phyloP scores from a whole-genome alignment of 2,329 filamentous ascomycete species.

The Capronia epimyces region DNA sequence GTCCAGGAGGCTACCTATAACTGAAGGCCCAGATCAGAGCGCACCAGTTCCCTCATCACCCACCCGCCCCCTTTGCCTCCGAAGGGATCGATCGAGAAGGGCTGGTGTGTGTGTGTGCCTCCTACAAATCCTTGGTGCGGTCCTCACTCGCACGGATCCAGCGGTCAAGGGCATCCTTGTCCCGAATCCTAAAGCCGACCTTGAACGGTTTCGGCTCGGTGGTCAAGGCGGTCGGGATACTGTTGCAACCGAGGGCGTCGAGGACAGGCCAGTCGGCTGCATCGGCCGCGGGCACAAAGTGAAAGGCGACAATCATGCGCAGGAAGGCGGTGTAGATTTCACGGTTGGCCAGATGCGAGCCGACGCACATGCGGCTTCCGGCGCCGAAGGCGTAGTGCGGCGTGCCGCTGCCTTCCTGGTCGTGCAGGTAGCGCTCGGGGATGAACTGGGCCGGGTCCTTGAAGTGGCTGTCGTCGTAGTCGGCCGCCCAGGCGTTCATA shows the following conservation, averaged over 20 bases:
- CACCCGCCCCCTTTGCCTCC: too few relatives aligned
- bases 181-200: constrained; percentile 49
- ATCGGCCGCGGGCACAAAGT: constrained; percentile 48
- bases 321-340: constrained; percentile 59
- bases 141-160: constrained; percentile 54
- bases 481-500: constrained; percentile 72
- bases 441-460: constrained; percentile 57
- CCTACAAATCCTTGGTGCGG: constrained; percentile 45
- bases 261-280: constrained; percentile 48
- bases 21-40: too few relatives aligned
- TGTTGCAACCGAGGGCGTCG: constrained; percentile 54
- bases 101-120: too few relatives aligned
- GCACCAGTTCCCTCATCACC: too few relatives aligned
- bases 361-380: constrained; percentile 59
- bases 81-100: not conserved
- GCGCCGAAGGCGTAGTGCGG: constrained; percentile 60
- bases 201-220: constrained; percentile 61
- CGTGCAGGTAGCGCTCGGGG: constrained; percentile 63
- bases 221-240: constrained; percentile 53
- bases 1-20: too few relatives aligned
- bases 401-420: constrained; percentile 49
- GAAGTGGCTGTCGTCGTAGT: constrained; percentile 67
- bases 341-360: constrained; percentile 58
- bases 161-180: constrained; percentile 42
- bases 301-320: constrained; percentile 55